Conservation (phyloP, 768 basidiomycete species). For the Mycena kentingensis region DNA sequence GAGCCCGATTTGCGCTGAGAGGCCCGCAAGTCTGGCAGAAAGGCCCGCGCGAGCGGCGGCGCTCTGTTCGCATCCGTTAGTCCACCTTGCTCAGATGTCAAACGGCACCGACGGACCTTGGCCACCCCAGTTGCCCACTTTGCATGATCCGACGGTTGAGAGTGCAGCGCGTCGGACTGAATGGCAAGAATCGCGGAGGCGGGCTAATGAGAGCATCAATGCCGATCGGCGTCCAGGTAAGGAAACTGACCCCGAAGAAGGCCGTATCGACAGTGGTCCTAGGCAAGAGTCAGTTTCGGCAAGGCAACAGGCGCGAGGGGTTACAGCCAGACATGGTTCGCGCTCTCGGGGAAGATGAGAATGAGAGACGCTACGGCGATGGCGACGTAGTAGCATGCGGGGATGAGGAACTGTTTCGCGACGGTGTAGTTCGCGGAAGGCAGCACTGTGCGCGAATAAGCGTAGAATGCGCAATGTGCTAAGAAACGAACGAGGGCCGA, state of each 20-base stretch:
- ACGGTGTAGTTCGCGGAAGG: conserved; percentile 43
- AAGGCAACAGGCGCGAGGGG: background rate
- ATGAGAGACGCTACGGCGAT: conserved; percentile 40
- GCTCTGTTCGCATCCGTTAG: conserved; percentile 12
- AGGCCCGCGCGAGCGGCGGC: conserved; percentile 30
- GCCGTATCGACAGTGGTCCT: conserved; percentile 19
- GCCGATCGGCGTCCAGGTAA: background rate
- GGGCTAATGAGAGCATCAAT: conserved; percentile 29
- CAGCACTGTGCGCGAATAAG: conserved; percentile 30
- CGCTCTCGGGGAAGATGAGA: conserved; percentile 46
- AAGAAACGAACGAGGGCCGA: conserved; percentile 12
- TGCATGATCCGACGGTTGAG: conserved; percentile 37
- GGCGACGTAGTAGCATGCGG: conserved; percentile 42
- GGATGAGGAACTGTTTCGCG: conserved; percentile 42
- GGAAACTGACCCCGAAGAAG: conserved; percentile 15
- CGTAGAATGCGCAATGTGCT: background rate
- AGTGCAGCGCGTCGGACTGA: conserved; percentile 35
- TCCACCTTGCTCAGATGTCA: background rate
- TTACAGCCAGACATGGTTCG: conserved; percentile 46
- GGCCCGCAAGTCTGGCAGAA: conserved; percentile 33
- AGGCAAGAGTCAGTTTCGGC: background rate
- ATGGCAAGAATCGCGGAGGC: conserved; percentile 34
- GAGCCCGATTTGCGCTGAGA: conserved; percentile 38
- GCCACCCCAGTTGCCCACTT: conserved; percentile 34
- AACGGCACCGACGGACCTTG: conserved; percentile 12